Conservation (phyloP, 805 yeast genomes). For the Teunomyces tritomae region DNA sequence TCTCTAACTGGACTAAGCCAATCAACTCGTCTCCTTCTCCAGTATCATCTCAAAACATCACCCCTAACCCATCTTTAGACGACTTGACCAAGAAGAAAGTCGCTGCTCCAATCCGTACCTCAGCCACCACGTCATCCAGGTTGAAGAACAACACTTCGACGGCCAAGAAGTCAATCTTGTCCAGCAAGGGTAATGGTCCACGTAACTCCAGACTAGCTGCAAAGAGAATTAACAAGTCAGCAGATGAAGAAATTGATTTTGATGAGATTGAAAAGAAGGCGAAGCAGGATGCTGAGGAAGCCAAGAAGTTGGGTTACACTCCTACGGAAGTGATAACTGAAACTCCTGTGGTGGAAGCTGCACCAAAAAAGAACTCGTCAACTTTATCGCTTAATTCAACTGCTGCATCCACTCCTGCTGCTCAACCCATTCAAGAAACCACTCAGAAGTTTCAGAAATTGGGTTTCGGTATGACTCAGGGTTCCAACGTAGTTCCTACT, state of each 20-base stretch:
- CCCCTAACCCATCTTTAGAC: constrained; percentile 42
- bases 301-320: constrained; percentile 51
- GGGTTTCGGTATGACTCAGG: constrained; percentile 86
- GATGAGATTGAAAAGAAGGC: constrained; percentile 75
- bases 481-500: constrained; percentile 50
- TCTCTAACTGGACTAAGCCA: constrained; percentile 90
- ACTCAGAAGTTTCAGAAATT: constrained; percentile 75
- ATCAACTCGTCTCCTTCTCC: constrained; percentile 52
- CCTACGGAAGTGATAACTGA: constrained; percentile 24
- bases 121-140: constrained; percentile 26
- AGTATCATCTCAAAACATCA: constrained; percentile 41
- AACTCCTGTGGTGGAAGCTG: constrained; percentile 3
- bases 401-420: background rate
- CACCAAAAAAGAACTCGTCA: constrained; percentile 10
- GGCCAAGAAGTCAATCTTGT: constrained; percentile 33
- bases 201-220: constrained; percentile 57
- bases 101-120: constrained; percentile 13
- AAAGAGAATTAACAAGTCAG: constrained; percentile 44
- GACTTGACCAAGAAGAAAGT: constrained; percentile 20
- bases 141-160: constrained; percentile 21
- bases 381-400: constrained; percentile 10
- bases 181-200: constrained; percentile 52
- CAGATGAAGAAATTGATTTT: constrained; percentile 52
- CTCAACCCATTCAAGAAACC: constrained; percentile 40
- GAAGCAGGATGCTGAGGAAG: constrained; percentile 73